Percentiles rank a stretch among this genome's conserved stretches.
phyloP scores from a whole-genome alignment of 768 basidiomycete species.

The Mycena crocata region DNA sequence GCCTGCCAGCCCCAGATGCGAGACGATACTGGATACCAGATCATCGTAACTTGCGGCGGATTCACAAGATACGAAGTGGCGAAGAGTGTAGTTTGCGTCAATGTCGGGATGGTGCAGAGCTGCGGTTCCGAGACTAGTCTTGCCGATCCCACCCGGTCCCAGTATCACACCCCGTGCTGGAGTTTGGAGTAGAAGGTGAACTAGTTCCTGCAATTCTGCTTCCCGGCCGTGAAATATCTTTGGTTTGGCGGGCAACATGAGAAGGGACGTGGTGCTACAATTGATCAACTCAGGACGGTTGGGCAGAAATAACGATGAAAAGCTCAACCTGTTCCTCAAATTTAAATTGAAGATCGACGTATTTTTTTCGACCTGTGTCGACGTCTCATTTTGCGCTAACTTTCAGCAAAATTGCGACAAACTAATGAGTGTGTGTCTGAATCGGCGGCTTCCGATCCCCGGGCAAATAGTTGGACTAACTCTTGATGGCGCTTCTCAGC shows the following conservation, averaged over 20 bases:
- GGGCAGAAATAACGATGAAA: neutral
- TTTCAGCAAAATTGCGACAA: neutral
- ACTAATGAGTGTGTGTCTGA: constrained; percentile 8
- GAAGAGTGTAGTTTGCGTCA: constrained; percentile 6
- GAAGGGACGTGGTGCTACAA: constrained; percentile 11
- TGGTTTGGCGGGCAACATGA: constrained; percentile 15
- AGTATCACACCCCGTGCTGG: constrained; percentile 11
- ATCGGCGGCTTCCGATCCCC: neutral
- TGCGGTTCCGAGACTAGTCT: constrained; percentile 19
- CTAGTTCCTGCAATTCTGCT: constrained; percentile 3
- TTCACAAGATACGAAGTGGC: constrained; percentile 23
- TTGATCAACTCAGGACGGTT: no score
- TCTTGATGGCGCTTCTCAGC: constrained; percentile 13
- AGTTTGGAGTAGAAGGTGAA: constrained; percentile 18
- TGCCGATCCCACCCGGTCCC: constrained; percentile 28
- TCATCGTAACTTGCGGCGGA: constrained; percentile 6
- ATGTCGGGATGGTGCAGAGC: constrained; percentile 23
- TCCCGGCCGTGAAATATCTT: constrained; percentile 25
- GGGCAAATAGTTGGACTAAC: constrained; percentile 3
- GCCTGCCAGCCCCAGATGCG: neutral
- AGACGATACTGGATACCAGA: constrained; percentile 11
- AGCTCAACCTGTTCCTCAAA: constrained; percentile 11
- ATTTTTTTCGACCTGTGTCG: constrained; percentile 1
- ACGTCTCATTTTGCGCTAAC: neutral
- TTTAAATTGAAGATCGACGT: no score